Evolutionary conservation across 768 basidiomycete species (phyloP).

Genomic region (Lactarius indigo): DNA sequence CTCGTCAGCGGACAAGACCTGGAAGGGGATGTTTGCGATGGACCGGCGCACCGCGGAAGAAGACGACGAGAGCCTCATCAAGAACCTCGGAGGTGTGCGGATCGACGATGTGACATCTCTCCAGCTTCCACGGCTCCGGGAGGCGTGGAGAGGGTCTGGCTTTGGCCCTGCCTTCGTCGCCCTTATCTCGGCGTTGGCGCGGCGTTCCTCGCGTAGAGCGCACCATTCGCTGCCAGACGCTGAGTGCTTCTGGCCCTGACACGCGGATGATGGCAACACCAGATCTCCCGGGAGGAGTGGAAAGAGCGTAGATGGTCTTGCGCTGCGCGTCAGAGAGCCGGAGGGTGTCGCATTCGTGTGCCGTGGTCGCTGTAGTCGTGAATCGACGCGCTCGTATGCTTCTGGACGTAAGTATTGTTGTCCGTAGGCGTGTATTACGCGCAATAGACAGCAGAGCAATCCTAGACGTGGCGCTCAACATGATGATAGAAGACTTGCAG

Average conservation of each 20-base stretch:
- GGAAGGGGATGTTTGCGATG: neutral
- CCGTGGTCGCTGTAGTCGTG: neutral
- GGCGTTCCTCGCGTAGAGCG: conserved; percentile 29
- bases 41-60: conserved; percentile 61
- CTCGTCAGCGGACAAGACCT: neutral
- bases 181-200: neutral
- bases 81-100: conserved; percentile 57
- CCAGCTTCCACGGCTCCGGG: conserved; percentile 64
- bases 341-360: conserved; percentile 4
- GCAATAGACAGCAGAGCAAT: neutral
- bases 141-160: neutral
- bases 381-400: neutral
- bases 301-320: conserved; percentile 82
- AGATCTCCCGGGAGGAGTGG: conserved; percentile 81
- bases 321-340: conserved; percentile 50
- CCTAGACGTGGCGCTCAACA: conserved; percentile 7
- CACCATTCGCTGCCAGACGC: conserved; percentile 62
- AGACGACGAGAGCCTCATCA: conserved; percentile 80
- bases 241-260: conserved; percentile 68
- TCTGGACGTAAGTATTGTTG: neutral
- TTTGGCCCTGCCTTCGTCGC: conserved; percentile 20
- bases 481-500: neutral
- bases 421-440: neutral
- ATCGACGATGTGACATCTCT: conserved; percentile 65
- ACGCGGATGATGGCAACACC: conserved; percentile 81